Conservation (phyloP, 108 stramenopile species). For the Nitzschia putrida region DNA sequence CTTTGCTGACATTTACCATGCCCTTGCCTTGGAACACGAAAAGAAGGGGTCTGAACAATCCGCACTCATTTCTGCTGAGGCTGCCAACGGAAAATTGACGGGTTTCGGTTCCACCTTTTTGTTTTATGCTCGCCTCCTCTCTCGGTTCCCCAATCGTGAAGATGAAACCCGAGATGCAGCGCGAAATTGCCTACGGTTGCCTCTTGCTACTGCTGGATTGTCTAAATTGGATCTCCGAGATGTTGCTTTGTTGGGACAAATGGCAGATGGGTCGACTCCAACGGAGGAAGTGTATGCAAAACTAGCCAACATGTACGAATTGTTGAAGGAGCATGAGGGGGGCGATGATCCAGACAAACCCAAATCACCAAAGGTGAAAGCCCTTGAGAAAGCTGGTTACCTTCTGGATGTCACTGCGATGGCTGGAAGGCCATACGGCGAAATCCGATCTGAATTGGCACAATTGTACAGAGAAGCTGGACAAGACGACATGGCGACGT, state of each 20-base stretch:
- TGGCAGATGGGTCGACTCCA: conserved; percentile 49
- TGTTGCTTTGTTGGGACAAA: conserved; percentile 58
- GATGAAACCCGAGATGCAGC: conserved; percentile 83
- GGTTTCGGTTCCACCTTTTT: conserved; percentile 79
- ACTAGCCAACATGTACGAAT: conserved; percentile 69
- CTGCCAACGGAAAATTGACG: conserved; percentile 68
- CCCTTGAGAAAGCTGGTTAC: conserved; percentile 74
- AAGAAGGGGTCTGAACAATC: conserved; percentile 57
- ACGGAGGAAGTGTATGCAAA: conserved; percentile 60
- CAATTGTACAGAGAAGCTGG: conserved; percentile 63
- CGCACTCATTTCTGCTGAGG: conserved; percentile 82
- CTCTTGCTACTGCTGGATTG: conserved; percentile 70
- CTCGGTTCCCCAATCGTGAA: conserved; percentile 50
- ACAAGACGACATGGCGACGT: conserved; percentile 65
- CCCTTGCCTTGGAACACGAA: conserved; percentile 61
- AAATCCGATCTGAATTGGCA: conserved; percentile 58
- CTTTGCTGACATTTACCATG: conserved; percentile 79
- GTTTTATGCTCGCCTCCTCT: conserved; percentile 69
- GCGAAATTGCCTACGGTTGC: conserved; percentile 74
- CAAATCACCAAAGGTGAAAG: conserved; percentile 61
- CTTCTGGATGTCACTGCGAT: conserved; percentile 66
- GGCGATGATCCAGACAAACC: conserved; percentile 46
- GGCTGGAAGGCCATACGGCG: conserved; percentile 56
- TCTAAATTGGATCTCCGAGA: conserved; percentile 50
- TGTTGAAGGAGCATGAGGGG: conserved; percentile 62